Conservation (phyloP, 768 basidiomycete genomes). For the Phaeotremella skinneri region DNA sequence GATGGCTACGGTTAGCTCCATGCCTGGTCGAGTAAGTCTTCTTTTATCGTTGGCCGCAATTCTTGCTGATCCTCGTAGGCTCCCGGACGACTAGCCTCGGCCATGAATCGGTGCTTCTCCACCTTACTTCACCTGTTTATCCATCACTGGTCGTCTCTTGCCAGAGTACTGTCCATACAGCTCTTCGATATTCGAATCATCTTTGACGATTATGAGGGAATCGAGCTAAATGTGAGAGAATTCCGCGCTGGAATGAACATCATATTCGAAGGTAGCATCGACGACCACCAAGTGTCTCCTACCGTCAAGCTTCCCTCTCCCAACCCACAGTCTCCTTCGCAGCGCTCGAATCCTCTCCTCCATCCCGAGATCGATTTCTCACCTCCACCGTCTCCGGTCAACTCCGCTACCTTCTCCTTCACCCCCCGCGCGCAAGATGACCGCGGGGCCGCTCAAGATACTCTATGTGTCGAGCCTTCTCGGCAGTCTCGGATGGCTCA, state of each 20-base stretch:
- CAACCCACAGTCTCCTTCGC: neutral
- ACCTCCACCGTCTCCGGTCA: slow-evolving; percentile 17
- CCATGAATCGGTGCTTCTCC: neutral
- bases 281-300: neutral
- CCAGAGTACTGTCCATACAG: slow-evolving; percentile 26
- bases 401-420: slow-evolving; percentile 9
- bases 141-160: slow-evolving; percentile 34
- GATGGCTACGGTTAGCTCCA: neutral
- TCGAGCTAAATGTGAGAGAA: slow-evolving; percentile 18
- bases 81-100: neutral
- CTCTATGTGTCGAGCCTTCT: neutral
- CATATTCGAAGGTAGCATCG: slow-evolving; percentile 20
- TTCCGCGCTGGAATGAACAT: slow-evolving; percentile 17
- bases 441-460: neutral
- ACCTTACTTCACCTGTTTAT: slow-evolving; percentile 28
- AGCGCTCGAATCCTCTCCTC: slow-evolving; percentile 2
- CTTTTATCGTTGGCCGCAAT: neutral
- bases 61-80: neutral
- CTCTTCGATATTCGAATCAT: slow-evolving; percentile 22
- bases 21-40: neutral
- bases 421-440: neutral
- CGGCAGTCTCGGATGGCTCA: slow-evolving; percentile 10
- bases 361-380: slow-evolving; percentile 2
- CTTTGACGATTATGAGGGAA: slow-evolving; percentile 17
- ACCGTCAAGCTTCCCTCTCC: neutral